Percentiles rank a stretch among this genome's conserved stretches.
Evolutionary conservation across 768 basidiomycete genomes (phyloP).

Genomic region (Coprinopsis sp.): DNA sequence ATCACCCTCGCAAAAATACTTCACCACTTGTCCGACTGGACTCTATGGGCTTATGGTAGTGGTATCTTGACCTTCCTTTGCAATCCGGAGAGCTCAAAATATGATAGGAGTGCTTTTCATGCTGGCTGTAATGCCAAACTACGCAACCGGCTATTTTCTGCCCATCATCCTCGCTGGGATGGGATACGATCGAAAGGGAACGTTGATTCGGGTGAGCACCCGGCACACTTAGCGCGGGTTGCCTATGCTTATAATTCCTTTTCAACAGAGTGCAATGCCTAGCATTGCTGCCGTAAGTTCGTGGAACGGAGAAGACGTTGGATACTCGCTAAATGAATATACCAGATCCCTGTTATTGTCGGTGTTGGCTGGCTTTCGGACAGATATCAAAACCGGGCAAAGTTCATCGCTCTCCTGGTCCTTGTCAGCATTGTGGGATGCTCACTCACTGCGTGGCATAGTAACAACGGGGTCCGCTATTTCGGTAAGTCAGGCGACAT

Average conservation of each 20-base stretch:
- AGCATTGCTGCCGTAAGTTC: background rate
- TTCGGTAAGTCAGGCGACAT: constrained; percentile 28
- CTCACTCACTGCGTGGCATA: constrained; percentile 34
- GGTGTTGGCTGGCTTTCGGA: constrained; percentile 44
- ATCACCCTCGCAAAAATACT: constrained; percentile 23
- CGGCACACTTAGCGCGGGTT: background rate
- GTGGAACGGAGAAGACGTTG: background rate
- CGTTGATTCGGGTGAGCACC: constrained; percentile 12
- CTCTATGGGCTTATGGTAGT: constrained; percentile 23
- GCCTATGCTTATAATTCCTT: background rate
- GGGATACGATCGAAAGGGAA: constrained; percentile 34
- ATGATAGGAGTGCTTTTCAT: constrained; percentile 34
- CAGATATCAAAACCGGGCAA: constrained; percentile 36
- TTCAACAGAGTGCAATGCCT: background rate
- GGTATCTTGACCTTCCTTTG: background rate
- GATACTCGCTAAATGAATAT: background rate
- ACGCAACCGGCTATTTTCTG: constrained; percentile 42
- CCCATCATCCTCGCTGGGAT: constrained; percentile 43
- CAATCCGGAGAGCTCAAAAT: background rate
- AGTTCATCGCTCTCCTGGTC: constrained; percentile 36
- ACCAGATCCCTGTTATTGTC: constrained; percentile 30
- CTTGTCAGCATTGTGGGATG: constrained; percentile 37
- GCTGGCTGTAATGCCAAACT: constrained; percentile 41
- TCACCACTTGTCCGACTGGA: constrained; percentile 28
- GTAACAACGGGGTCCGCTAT: constrained; percentile 35